Percentiles rank a stretch among this genome's conserved stretches.
Evolutionary conservation across 352 stramenopile genomes (phyloP).

Genomic region (Blastocystis sp.): DNA sequence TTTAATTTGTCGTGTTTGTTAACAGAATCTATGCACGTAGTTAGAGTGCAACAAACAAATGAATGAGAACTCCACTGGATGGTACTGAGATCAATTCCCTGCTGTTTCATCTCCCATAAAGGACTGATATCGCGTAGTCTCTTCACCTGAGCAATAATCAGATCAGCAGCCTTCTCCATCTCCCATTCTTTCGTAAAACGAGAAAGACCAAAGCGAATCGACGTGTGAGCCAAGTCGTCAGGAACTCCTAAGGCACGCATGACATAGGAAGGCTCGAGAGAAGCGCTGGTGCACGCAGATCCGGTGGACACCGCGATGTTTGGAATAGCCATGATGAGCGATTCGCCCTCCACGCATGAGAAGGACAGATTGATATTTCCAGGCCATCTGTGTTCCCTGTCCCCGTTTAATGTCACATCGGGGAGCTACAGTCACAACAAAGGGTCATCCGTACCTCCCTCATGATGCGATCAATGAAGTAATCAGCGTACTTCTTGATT

Average conservation of each 20-base stretch:
- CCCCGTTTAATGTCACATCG: slow-evolving; percentile 91
- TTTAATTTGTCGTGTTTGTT: too few species aligned
- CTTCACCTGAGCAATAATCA: slow-evolving; percentile 84
- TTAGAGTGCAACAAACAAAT: slow-evolving; percentile 62
- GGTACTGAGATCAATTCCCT: slow-evolving; percentile 97
- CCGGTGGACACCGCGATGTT: slow-evolving; percentile 95
- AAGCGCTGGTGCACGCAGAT: slow-evolving; percentile 88
- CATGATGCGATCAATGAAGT: slow-evolving; percentile 83
- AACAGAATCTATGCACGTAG: too few species aligned
- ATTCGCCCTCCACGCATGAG: slow-evolving; percentile 97
- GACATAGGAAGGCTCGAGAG: slow-evolving; percentile 96
- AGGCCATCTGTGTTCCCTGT: slow-evolving; percentile 81
- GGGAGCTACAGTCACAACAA: slow-evolving; percentile 69
- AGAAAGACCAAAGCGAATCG: slow-evolving; percentile 91
- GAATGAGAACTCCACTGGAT: slow-evolving; percentile 96
- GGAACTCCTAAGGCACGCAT: slow-evolving; percentile 92
- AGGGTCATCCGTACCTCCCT: slow-evolving; percentile 57
- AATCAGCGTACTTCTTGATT: slow-evolving; percentile 70
- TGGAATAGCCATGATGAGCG: slow-evolving; percentile 89
- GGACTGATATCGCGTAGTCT: slow-evolving; percentile 95
- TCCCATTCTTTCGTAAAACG: slow-evolving; percentile 95
- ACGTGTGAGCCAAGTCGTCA: slow-evolving; percentile 96
- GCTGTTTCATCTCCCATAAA: slow-evolving; percentile 99
- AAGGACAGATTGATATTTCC: slow-evolving; percentile 98
- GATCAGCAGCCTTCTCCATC: slow-evolving; percentile 88